phyloP scores from a whole-genome alignment of 208 protist species.

The Jaenimonas drosophilae region DNA sequence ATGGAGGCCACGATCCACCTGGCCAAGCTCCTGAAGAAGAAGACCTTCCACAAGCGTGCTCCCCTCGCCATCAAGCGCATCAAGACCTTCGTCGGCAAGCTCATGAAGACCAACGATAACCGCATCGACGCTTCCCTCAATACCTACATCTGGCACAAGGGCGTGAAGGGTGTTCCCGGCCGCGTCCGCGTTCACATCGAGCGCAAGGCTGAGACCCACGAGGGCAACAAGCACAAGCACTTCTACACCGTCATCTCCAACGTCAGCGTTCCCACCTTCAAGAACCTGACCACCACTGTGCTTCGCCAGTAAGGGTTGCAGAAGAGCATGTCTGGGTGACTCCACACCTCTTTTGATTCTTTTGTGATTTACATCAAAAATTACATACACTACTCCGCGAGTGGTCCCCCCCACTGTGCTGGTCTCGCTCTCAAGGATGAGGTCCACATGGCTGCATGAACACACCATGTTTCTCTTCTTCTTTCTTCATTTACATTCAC shows the following conservation, averaged over 20 bases:
- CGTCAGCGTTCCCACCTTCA: conserved; percentile 74
- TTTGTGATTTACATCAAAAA: conserved; percentile 4
- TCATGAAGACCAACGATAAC: conserved; percentile 97
- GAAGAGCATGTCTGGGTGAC: too few species aligned
- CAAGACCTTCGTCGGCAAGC: conserved; percentile 88
- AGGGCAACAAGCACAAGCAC: conserved; percentile 82
- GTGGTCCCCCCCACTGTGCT: too few species aligned
- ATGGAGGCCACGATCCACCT: conserved; percentile 97
- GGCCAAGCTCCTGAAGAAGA: conserved; percentile 94
- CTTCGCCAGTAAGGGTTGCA: conserved; percentile 58
- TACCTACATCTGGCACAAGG: conserved; percentile 95
- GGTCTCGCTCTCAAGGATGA: too few species aligned
- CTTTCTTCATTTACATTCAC: conserved; percentile 6
- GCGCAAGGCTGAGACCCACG: conserved; percentile 74
- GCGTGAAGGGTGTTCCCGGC: conserved; percentile 90
- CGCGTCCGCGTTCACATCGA: conserved; percentile 93
- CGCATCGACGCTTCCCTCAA: conserved; percentile 95
- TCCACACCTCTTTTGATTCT: not conserved
- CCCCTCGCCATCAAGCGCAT: conserved; percentile 95
- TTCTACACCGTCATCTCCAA: conserved; percentile 89
- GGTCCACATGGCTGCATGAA: too few species aligned
- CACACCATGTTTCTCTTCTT: not conserved
- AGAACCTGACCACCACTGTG: conserved; percentile 76
- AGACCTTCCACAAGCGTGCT: conserved; percentile 95
- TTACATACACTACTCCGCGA: not conserved